Percentiles rank a stretch among this genome's conserved stretches.
phyloP scores from a whole-genome alignment of 306 rosid species.

The Malus fusca region DNA sequence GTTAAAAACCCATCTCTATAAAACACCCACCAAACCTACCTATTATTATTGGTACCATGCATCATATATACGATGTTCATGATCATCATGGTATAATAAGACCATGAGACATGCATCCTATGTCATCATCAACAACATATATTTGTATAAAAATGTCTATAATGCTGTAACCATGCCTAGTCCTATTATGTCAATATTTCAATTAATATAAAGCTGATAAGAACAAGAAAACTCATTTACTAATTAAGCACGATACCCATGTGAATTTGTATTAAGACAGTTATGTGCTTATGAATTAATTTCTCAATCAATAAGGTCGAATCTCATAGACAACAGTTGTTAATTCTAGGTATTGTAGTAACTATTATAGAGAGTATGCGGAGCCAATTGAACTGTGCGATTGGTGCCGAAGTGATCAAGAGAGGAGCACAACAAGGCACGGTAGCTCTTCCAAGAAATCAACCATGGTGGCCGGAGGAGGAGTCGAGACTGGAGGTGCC shows the following conservation, averaged over 20 bases:
- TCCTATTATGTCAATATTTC: not conserved
- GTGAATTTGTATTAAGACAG: not conserved
- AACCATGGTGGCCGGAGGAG: not conserved
- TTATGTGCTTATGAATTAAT: not conserved
- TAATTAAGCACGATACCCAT: not conserved
- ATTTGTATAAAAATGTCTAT: not conserved
- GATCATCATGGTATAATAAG: not conserved
- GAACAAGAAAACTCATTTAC: not conserved
- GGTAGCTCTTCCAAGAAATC: constrained; percentile 43
- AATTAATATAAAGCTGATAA: not conserved
- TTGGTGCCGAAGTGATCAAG: constrained; percentile 75
- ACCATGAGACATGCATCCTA: not conserved
- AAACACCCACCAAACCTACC: constrained; percentile 26
- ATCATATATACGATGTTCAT: not conserved
- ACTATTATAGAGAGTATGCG: constrained; percentile 49
- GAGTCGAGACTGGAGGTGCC: constrained; percentile 8
- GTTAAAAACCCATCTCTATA: not conserved
- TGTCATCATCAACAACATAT: not conserved
- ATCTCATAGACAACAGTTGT: not conserved
- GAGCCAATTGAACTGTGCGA: constrained; percentile 66
- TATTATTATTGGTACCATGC: constrained; percentile 5
- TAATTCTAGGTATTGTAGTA: constrained; percentile 66
- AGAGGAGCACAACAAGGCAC: constrained; percentile 29
- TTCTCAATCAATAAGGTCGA: not conserved
- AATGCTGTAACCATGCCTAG: not conserved